Evolutionary conservation across 2,329 filamentous ascomycete species (phyloP).

Genomic region (Sporothrix brunneoviolacea): DNA sequence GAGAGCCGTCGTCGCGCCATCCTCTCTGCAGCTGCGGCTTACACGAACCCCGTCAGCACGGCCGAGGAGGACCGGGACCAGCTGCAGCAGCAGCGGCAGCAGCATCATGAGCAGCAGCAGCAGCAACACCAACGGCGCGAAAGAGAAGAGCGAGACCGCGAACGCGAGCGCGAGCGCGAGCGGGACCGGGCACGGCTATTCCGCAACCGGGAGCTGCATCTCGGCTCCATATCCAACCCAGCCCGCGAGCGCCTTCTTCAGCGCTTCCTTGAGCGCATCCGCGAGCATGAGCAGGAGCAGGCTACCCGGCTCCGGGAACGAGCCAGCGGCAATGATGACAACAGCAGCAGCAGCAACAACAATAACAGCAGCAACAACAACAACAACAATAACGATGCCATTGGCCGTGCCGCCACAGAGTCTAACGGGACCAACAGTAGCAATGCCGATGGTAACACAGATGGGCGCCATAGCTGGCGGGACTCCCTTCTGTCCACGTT

Average conservation of each 20-base stretch:
- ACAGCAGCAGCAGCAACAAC: neutral
- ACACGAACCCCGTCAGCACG: neutral
- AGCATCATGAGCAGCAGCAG: neutral
- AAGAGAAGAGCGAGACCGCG: too few species aligned
- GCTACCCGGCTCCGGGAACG: neutral
- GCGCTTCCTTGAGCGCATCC: constrained; percentile 2
- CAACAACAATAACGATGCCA: neutral
- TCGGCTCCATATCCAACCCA: neutral
- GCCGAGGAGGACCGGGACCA: neutral
- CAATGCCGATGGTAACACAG: neutral
- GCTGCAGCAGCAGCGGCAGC: neutral
- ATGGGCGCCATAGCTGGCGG: neutral
- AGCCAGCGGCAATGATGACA: too few species aligned
- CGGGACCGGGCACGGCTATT: neutral
- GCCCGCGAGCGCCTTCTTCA: neutral
- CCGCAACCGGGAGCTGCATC: neutral
- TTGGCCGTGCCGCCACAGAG: neutral
- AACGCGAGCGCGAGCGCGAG: neutral
- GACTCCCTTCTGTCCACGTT: too few species aligned
- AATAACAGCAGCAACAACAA: neutral
- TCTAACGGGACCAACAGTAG: too few species aligned
- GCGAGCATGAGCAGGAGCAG: neutral
- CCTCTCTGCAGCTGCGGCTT: neutral
- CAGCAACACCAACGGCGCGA: too few species aligned
- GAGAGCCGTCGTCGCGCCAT: constrained; percentile 19